phyloP scores from a whole-genome alignment of 306 rosid genomes.

The Cicer judaicum region DNA sequence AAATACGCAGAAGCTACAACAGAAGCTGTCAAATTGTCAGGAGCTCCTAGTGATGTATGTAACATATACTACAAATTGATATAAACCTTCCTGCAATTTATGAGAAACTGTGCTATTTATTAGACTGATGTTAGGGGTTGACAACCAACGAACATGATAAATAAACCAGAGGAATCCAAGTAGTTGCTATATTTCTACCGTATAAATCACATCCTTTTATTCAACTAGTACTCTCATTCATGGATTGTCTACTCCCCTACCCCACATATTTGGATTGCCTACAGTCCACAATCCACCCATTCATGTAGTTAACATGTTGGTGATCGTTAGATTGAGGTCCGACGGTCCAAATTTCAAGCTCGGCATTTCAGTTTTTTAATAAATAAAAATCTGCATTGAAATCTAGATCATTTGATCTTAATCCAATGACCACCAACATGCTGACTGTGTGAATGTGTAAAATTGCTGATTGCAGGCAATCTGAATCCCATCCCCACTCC shows the following conservation, averaged over 20 bases:
- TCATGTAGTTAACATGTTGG: too few species aligned
- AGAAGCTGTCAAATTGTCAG: slow-evolving; percentile 74
- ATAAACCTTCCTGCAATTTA: slow-evolving; percentile 13
- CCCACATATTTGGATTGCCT: too few species aligned
- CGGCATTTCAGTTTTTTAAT: too few species aligned
- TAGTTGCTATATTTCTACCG: not conserved
- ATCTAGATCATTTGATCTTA: too few species aligned
- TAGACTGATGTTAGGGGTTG: slow-evolving; percentile 20
- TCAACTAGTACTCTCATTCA: slow-evolving; percentile 16
- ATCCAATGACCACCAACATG: too few species aligned
- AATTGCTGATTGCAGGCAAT: too few species aligned
- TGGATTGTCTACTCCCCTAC: not conserved
- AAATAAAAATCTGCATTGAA: too few species aligned
- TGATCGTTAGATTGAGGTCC: too few species aligned
- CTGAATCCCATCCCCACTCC: not conserved
- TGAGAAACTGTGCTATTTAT: slow-evolving; percentile 18
- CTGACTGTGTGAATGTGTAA: too few species aligned
- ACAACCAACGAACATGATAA: slow-evolving; percentile 11
- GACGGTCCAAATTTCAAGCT: too few species aligned
- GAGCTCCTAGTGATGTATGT: slow-evolving; percentile 71
- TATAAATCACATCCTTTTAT: slow-evolving; percentile 22
- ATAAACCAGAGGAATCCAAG: slow-evolving; percentile 13
- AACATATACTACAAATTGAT: slow-evolving; percentile 31
- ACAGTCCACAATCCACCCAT: too few species aligned
- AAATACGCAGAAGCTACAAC: slow-evolving; percentile 75